Evolutionary conservation across 805 yeast species (phyloP).

Genomic region (Wickerhamiella azyma): DNA sequence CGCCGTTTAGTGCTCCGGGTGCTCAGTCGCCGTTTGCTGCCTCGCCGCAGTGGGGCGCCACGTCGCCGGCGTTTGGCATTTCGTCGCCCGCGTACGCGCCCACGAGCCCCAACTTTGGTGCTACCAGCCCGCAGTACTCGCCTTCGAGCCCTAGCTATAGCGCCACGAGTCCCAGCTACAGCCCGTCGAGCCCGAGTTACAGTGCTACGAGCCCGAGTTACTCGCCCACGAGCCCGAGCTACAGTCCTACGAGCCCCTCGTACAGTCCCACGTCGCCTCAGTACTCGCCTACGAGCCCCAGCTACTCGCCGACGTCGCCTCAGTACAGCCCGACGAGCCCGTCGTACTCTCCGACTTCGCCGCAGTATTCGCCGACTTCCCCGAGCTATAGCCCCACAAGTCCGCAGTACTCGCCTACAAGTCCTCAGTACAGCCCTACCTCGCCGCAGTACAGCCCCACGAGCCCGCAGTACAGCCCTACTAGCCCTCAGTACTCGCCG

Average conservation of each 20-base stretch:
- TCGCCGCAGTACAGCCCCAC: conserved; percentile 56
- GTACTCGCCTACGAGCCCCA: conserved; percentile 50
- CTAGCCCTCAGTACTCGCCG: conserved; percentile 67
- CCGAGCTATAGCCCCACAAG: conserved; percentile 73
- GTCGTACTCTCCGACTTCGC: conserved; percentile 63
- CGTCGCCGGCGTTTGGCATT: conserved; percentile 56
- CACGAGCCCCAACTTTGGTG: conserved; percentile 57
- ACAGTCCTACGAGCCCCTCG: conserved; percentile 44
- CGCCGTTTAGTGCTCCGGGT: conserved; percentile 60
- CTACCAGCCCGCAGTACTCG: conserved; percentile 47
- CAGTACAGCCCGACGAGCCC: conserved; percentile 50
- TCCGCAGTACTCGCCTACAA: conserved; percentile 47
- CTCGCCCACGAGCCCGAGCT: conserved; percentile 57
- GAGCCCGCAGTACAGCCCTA: conserved; percentile 19
- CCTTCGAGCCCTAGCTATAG: conserved; percentile 53
- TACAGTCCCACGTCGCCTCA: conserved; percentile 61
- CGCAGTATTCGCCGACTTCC: conserved; percentile 63
- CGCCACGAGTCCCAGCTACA: conserved; percentile 18
- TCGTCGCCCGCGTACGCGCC: conserved; percentile 66
- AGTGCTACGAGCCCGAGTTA: conserved; percentile 51
- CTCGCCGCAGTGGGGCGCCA: conserved; percentile 56
- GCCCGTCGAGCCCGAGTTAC: conserved; percentile 26
- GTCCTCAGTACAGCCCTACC: conserved; percentile 67
- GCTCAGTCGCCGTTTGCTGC: conserved; percentile 48
- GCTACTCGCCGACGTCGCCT: conserved; percentile 57